Evolutionary conservation across 2,329 filamentous ascomycete genomes (phyloP).

Genomic region (Aspergillus oerlinghausenensis): DNA sequence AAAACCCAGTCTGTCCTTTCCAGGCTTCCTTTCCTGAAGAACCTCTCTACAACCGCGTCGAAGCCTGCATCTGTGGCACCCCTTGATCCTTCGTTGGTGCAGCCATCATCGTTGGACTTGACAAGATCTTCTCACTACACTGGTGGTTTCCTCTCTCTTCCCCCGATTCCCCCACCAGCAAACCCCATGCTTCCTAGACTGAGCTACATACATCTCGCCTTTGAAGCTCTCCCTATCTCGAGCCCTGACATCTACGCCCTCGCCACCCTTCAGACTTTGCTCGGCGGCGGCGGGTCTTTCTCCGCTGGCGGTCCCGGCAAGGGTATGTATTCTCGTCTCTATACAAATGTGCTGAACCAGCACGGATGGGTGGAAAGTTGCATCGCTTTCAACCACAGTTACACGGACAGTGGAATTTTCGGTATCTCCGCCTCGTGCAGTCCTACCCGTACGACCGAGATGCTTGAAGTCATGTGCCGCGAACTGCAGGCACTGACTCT

Average conservation of each 20-base stretch:
- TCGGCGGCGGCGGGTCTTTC: conserved; percentile 94
- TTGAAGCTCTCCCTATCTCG: conserved; percentile 87
- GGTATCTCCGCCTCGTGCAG: conserved; percentile 85
- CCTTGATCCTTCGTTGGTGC: conserved; percentile 44
- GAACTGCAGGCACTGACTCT: conserved; percentile 76
- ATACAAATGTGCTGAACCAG: conserved; percentile 97
- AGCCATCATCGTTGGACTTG: conserved; percentile 52
- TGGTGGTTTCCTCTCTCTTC: conserved; percentile 84
- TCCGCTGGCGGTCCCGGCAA: conserved; percentile 95
- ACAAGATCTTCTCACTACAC: conserved; percentile 74
- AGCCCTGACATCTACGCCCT: conserved; percentile 94
- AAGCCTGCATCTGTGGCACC: conserved; percentile 54
- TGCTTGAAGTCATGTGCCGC: conserved; percentile 94
- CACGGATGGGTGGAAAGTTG: conserved; percentile 96
- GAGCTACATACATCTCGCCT: conserved; percentile 91
- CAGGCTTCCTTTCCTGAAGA: conserved; percentile 86
- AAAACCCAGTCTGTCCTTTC: conserved; percentile 64
- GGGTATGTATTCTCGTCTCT: conserved; percentile 97
- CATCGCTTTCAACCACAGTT: conserved; percentile 94
- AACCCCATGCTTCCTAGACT: conserved; percentile 76
- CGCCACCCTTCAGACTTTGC: conserved; percentile 88
- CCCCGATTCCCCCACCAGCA: conserved; percentile 69
- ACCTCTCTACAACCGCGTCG: conserved; percentile 69
- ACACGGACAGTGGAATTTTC: conserved; percentile 92
- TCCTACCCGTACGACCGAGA: conserved; percentile 69